Evolutionary conservation across 176 grass and related monocot genomes (phyloP), one percentile per base, ranked within the genome.

Genomic region (Sorghum bicolor): DNA sequence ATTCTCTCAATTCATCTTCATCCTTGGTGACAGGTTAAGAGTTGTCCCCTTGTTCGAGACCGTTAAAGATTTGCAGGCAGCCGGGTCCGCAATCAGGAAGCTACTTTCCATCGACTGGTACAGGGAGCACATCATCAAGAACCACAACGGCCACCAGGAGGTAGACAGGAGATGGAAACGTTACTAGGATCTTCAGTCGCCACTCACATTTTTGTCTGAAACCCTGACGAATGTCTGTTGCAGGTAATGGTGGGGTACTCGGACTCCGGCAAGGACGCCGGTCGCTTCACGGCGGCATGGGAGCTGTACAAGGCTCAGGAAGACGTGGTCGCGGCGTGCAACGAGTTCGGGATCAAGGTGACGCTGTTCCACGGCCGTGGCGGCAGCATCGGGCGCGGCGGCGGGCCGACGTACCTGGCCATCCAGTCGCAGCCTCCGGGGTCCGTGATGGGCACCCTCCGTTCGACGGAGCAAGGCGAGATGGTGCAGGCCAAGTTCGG

Each of bases 211-310:
- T 43, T 79, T 8, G 6, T 61, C 52, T 65, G 53, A 43, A 61
- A 76, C 17, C 67, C n/a, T n/a, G n/a, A n/a, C 10, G 40, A 13
- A 10, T 6, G 26, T 30, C 4, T 5, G 22, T 29, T 44, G 26
- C 87, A 97, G 95, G 95, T 98, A 37, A 98, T 98, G 96, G 96
- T 98, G 64, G 96, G 96, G 0, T 98, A 98, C 84, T 98, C 96
- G 1, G 96, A 98, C 72, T 98, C 96, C 9, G 96, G 96, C 85
- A 98, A 98, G 85, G 92, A 98, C 80, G 96, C 96, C 5, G 92
- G 96, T 0, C 88, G 96, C 47, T 98, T 98, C 72, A 95, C 96
- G 4, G 92, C 92, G 13, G 92, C 96, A 2, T 98, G 95, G 95
- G 95, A 98, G 78, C 79, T 98, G 72, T 98, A 98, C 83, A 95